A percentile compares a stretch with the other conserved stretches of the same genome.
Conservation (phyloP, 768 basidiomycete genomes). For the Coprinellus micaceus region DNA sequence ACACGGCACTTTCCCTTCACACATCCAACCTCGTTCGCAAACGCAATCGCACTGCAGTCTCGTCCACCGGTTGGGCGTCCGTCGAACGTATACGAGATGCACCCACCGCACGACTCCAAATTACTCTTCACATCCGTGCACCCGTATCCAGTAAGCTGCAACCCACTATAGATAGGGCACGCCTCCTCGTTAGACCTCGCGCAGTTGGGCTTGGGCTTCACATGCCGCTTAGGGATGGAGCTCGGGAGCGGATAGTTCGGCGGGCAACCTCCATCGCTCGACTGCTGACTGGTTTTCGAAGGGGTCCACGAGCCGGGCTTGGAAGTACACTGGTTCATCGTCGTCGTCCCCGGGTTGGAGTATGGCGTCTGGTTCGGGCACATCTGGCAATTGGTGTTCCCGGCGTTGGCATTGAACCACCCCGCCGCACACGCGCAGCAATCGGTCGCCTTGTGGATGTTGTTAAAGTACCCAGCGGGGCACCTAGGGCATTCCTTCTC, state of each 20-base stretch:
- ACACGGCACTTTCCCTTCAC: no score
- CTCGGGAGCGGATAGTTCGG: constrained; percentile 7
- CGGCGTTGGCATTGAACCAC: constrained; percentile 23
- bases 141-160: constrained; percentile 16
- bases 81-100: constrained; percentile 15
- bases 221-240: constrained; percentile 1
- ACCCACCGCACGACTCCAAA: constrained; percentile 31
- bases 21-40: constrained; percentile 39
- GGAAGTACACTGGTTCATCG: constrained; percentile 16
- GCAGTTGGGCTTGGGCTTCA: neutral
- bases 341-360: constrained; percentile 21
- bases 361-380: constrained; percentile 24
- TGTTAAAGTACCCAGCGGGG: constrained; percentile 23
- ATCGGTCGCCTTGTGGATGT: constrained; percentile 20
- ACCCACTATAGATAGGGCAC: constrained; percentile 20
- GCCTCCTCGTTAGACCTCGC: constrained; percentile 19
- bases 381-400: constrained; percentile 23
- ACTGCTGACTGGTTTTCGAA: constrained; percentile 14
- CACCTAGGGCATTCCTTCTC: constrained; percentile 18
- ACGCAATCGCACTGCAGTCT: constrained; percentile 43
- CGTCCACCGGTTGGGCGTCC: constrained; percentile 29
- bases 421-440: constrained; percentile 27
- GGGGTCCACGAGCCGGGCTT: constrained; percentile 15
- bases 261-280: constrained; percentile 18
- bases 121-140: constrained; percentile 23